Evolutionary conservation across 306 rosid species (phyloP).

Genomic region (Medicago lupulina): DNA sequence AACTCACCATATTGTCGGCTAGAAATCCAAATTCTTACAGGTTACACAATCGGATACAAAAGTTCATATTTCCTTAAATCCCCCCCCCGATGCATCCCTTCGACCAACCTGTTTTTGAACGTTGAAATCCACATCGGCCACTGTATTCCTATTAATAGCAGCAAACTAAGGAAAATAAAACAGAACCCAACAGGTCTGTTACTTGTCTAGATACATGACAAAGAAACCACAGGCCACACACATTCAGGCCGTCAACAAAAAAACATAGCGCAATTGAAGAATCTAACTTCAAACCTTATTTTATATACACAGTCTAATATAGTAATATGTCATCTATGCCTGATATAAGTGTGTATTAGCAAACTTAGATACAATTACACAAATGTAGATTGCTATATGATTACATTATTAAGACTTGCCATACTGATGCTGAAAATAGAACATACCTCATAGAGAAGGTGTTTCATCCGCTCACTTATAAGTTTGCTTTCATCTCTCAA

Average conservation of each 20-base stretch:
- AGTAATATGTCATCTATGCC: constrained; percentile 2
- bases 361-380: constrained; percentile 27
- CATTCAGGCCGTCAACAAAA: constrained; percentile 17
- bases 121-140: not conserved
- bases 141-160: not conserved
- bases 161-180: constrained; percentile 1
- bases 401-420: constrained; percentile 1
- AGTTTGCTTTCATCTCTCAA: constrained; percentile 81
- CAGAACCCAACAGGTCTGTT: not conserved
- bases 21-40: too few relatives aligned
- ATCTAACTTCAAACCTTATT: constrained; percentile 1
- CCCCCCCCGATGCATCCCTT: constrained; percentile 5
- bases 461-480: constrained; percentile 89
- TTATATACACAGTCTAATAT: constrained; percentile 10
- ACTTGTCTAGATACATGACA: constrained; percentile 18
- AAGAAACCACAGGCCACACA: constrained; percentile 3
- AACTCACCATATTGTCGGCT: too few relatives aligned
- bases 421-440: constrained; percentile 31
- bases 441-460: constrained; percentile 84
- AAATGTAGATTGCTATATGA: constrained; percentile 19
- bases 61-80: not conserved
- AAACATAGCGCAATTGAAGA: constrained; percentile 20
- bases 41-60: too few relatives aligned
- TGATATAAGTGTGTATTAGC: constrained; percentile 10
- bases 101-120: constrained; percentile 6